These are phyloP conservation scores for Cucurbita maxima DNA, from an alignment of 306 rosid species.

Conservation along the genomic window DNA sequence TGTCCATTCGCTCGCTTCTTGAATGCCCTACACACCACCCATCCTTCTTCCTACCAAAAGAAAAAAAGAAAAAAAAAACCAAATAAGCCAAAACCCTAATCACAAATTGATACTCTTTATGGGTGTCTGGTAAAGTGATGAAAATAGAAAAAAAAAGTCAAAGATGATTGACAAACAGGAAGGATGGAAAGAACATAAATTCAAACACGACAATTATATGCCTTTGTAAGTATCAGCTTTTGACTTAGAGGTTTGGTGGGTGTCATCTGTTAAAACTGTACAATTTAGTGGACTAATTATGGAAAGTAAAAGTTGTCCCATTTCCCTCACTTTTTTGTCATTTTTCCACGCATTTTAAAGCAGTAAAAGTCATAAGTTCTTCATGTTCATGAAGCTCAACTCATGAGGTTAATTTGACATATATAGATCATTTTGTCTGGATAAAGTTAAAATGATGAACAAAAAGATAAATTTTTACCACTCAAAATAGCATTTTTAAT, in stretches of 20 bases:
- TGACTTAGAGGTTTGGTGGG: slow-evolving; percentile 52
- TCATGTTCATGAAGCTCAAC: slow-evolving; percentile 6
- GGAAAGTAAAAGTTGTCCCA: slow-evolving; percentile 18
- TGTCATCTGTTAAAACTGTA: slow-evolving; percentile 20
- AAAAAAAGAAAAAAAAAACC: slow-evolving; percentile 11
- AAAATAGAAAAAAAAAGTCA: slow-evolving; percentile 16
- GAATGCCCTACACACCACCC: slow-evolving; percentile 98
- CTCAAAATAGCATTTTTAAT: background rate
- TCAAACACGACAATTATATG: slow-evolving; percentile 14
- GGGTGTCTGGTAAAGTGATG: slow-evolving; percentile 22
- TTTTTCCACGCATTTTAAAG: background rate
- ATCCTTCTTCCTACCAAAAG: slow-evolving; percentile 73
- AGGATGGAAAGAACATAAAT: background rate
- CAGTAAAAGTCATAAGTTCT: slow-evolving; percentile 4
- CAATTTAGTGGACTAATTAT: slow-evolving; percentile 22
- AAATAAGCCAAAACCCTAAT: background rate
- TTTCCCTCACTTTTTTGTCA: background rate
- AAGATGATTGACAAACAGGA: slow-evolving; percentile 9
- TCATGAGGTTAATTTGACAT: background rate
- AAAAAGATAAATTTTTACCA: background rate
- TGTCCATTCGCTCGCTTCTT: slow-evolving; percentile 55
- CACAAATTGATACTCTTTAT: background rate
- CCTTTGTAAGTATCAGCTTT: slow-evolving; percentile 43
- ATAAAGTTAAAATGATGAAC: slow-evolving; percentile 4
- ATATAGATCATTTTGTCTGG: background rate